Conservation (phyloP, 1,139 yeast genomes). For the Yamadazyma siamensis region DNA sequence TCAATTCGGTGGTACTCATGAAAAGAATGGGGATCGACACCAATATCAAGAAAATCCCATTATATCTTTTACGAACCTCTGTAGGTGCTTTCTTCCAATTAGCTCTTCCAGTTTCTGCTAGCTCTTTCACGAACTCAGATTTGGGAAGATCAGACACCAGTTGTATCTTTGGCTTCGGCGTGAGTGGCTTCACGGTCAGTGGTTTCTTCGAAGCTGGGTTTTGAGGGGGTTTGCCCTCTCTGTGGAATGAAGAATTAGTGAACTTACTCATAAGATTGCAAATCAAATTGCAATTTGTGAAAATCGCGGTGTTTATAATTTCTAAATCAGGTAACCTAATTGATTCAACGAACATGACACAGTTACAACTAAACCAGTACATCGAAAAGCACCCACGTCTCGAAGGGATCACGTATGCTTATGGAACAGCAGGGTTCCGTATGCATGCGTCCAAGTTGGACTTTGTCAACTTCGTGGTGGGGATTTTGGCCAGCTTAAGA, state of each 20-base stretch:
- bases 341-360: conserved; percentile 10
- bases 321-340: conserved; percentile 4
- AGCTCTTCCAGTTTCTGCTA: conserved; percentile 39
- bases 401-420: conserved; percentile 46
- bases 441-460: conserved; percentile 69
- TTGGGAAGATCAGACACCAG: conserved; percentile 14
- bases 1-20: conserved; percentile 35
- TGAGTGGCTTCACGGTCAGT: background rate
- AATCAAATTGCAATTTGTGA: background rate
- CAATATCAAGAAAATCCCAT: conserved; percentile 38
- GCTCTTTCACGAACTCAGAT: conserved; percentile 32
- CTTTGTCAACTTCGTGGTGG: conserved; percentile 82
- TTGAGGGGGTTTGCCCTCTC: conserved; percentile 20
- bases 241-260: conserved; percentile 29
- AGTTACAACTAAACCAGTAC: conserved; percentile 5
- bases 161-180: conserved; percentile 13
- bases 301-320: conserved; percentile 6
- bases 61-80: conserved; percentile 35
- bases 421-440: conserved; percentile 98
- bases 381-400: conserved; percentile 43
- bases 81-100: conserved; percentile 47
- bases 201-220: conserved; percentile 10
- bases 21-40: conserved; percentile 38
- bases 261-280: conserved; percentile 12
- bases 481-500: conserved; percentile 76